These are phyloP conservation scores for Hypoxylon cercidicola DNA, from an alignment of 495 filamentous ascomycete genomes.

Conservation along the genomic window DNA sequence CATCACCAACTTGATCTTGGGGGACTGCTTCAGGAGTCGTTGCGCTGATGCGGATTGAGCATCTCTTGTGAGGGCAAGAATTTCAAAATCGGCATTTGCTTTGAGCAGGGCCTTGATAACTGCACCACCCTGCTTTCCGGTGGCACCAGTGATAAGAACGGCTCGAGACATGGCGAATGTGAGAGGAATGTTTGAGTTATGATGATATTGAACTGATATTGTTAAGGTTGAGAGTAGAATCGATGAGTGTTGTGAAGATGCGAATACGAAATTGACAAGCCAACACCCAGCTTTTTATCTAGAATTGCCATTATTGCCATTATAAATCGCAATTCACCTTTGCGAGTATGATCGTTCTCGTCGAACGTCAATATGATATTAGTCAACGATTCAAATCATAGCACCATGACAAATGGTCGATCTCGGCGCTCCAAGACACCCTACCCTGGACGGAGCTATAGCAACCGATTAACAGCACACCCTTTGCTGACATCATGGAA, in stretches of 20 bases:
- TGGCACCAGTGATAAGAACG: conserved; percentile 72
- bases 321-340: background rate
- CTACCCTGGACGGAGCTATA: conserved; percentile 11
- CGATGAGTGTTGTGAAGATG: background rate
- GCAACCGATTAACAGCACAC: conserved; percentile 33
- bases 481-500: background rate
- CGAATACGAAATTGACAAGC: background rate
- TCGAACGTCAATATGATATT: conserved; percentile 31
- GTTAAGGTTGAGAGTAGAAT: background rate
- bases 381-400: conserved; percentile 5
- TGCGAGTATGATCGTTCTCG: background rate
- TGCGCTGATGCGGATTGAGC: conserved; percentile 59
- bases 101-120: conserved; percentile 64
- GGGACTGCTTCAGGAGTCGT: conserved; percentile 56
- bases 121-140: conserved; percentile 72
- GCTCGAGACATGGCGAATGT: conserved; percentile 42
- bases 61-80: conserved; percentile 72
- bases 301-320: background rate
- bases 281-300: conserved; percentile 6
- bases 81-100: conserved; percentile 58
- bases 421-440: conserved; percentile 21
- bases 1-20: conserved; percentile 63
- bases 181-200: background rate
- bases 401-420: conserved; percentile 23
- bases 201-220: too few species aligned